Evolutionary conservation across 2,329 filamentous ascomycete genomes (phyloP).

Genomic region (Eutypa lata): DNA sequence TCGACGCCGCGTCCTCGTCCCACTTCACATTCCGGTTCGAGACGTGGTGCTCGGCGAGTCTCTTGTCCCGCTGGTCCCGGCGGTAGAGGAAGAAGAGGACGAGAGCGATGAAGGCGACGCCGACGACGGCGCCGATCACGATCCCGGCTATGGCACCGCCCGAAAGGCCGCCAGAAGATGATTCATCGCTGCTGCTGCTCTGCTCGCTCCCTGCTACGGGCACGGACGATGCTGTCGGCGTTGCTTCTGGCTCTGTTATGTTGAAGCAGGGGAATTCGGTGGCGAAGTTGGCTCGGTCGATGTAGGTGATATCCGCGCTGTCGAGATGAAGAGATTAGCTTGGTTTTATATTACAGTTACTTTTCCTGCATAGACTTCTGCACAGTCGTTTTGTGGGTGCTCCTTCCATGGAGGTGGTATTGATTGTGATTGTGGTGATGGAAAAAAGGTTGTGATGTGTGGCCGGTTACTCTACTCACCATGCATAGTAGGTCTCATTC

Average conservation of each 20-base stretch:
- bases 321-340: background rate
- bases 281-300: slow-evolving; percentile 32
- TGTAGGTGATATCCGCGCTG: slow-evolving; percentile 42
- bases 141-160: slow-evolving; percentile 3
- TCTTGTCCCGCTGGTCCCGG: slow-evolving; percentile 4
- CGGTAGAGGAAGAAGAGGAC: slow-evolving; percentile 5
- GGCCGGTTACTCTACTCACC: slow-evolving; percentile 15
- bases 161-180: background rate
- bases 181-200: background rate
- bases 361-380: no score
- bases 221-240: background rate
- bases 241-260: slow-evolving; percentile 24
- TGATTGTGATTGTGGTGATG: no score
- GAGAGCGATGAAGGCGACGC: background rate
- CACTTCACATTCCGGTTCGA: slow-evolving; percentile 4
- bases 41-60: background rate
- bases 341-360: no score
- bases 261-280: slow-evolving; percentile 41
- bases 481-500: slow-evolving; percentile 47
- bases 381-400: no score
- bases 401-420: no score
- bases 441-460: no score
- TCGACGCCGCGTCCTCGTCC: slow-evolving; percentile 1
- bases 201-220: background rate
- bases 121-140: slow-evolving; percentile 1